Evolutionary conservation across 495 filamentous ascomycete genomes (phyloP), one percentile per base, ranked within the genome.

Genomic region (Aspergillus nanangensis): DNA sequence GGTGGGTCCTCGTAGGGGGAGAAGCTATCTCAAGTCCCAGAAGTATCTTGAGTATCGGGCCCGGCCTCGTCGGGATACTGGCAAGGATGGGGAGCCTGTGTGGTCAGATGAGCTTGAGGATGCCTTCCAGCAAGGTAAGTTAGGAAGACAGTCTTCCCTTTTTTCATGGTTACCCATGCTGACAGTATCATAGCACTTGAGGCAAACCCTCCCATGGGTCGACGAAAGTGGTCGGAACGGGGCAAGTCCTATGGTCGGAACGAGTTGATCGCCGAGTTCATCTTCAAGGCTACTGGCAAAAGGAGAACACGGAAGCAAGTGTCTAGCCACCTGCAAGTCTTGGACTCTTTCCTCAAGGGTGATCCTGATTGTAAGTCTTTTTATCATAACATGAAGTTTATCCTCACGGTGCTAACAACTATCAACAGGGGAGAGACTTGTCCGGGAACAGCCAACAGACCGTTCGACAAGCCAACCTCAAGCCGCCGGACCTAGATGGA

Each of bases 261-360:
- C 60, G 91, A 96, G 72, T 74, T 96, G 41, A 93, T 98, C 57
- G 79, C 82, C 29, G 81, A 90, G 53, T 90, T 86, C 54, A 86
- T 98, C 38, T 81, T 77, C 53, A 78, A 79, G 45, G 68, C 72
- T 45, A 89, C 86, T 35, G 85, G 83, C 27, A 82, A 78, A 54
- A 56, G 60, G 24, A 79, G 90, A 45, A 72, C 62, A 31, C 74
- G 93, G 42, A 98, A 98, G 65, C 88, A 95, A 62, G 87, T 98
- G 8, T 96, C 92, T 0, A 96, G 91, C 54, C 93, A 98, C 63
- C 87, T 97, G 47, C 93, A 98, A 70, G 92, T 96, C n/a, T 67
- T 98, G 35, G 96, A 94, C 68, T 81, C 80, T 10, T 87, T 90
- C 56, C 72, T 92, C 50, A 72, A 75, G 44, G 71, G 78, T 18